Base-by-base conservation (phyloP, 768 basidiomycete genomes). In the Lyophyllum semitale region DNA sequence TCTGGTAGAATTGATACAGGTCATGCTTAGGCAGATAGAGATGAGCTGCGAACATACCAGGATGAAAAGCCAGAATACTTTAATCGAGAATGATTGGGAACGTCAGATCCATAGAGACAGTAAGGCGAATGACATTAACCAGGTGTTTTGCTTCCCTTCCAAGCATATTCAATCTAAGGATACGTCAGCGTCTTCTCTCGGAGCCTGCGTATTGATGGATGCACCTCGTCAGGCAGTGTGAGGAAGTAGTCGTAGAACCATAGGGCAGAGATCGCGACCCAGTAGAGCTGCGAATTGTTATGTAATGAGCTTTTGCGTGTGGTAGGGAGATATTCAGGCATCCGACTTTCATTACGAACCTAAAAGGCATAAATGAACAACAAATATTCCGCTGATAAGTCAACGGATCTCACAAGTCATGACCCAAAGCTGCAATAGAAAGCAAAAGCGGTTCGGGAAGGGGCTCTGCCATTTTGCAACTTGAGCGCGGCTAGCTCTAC, bases 161-260 rank as follows among this genome's bases (percentile, higher is more conserved):
- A 55, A 6, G 42, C 54, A 45, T 50, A 54, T 41, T 48, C 26
- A 25, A 54, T 26, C 53, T 54, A 23, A 15, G 9, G 15, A 43
- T 29, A 8, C 27, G 49, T 51, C 40, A 54, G 27, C 8, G 54
- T 33, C 12, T 25, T 37, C 25, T 32, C 23, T 37, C 8, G 4
- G 11, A 30, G 29, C 29, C 5, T 6, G 29, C 6, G 5, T 6
- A 20, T 20, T 2, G 2, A 18, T 22, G 40, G 18, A 20, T 18
- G 8, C n/a, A 63, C 57, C 52, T 63, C 62, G n/a, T 59, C 59
- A 2, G 29, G 38, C 18, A 63, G 26, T 1, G 62, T 63, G 0
- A 60, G 32, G 23, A 58, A 44, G 42, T 63, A 63, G 13, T 63
- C 62, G 38, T 59, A 60, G 9, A 54, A 2, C 62, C 62, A 63